These are phyloP conservation scores for Paramecium sexaurelia DNA, from an alignment of 73 alveolate genomes.

Conservation along the genomic window DNA sequence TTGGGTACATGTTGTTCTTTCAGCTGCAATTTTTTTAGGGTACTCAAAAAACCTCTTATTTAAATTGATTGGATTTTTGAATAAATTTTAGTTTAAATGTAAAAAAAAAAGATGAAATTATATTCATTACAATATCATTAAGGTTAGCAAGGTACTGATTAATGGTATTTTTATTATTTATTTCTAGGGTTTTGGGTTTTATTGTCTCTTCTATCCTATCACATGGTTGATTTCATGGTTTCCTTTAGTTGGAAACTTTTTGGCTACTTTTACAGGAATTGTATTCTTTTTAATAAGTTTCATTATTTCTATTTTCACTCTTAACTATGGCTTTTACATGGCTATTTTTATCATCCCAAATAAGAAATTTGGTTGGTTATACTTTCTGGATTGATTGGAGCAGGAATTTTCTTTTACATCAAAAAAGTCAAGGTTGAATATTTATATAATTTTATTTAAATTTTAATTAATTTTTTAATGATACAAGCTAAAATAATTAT, in stretches of 20 bases:
- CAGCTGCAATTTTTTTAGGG: background rate
- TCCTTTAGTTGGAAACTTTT: conserved; percentile 30
- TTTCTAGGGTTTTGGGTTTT: conserved; percentile 28
- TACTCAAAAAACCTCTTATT: background rate
- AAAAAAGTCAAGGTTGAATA: conserved; percentile 9
- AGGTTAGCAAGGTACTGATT: background rate
- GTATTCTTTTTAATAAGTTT: background rate
- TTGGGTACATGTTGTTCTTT: background rate
- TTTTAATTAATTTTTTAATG: too few relatives aligned
- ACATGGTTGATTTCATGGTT: conserved; percentile 22
- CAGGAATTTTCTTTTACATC: background rate
- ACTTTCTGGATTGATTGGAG: background rate
- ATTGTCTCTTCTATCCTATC: conserved; percentile 19
- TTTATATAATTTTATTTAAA: too few relatives aligned
- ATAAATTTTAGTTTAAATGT: background rate
- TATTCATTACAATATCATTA: background rate
- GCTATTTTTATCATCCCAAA: conserved; percentile 51
- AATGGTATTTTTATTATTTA: background rate
- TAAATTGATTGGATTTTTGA: conserved; percentile 23
- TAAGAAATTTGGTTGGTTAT: background rate
- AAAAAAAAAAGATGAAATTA: background rate
- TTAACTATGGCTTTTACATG: conserved; percentile 16
- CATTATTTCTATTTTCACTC: background rate
- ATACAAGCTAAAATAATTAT: too few relatives aligned
- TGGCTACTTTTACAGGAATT: conserved; percentile 22